Evolutionary conservation across 2,329 filamentous ascomycete genomes (phyloP).

Genomic region (Thermochaetoides dissita): DNA sequence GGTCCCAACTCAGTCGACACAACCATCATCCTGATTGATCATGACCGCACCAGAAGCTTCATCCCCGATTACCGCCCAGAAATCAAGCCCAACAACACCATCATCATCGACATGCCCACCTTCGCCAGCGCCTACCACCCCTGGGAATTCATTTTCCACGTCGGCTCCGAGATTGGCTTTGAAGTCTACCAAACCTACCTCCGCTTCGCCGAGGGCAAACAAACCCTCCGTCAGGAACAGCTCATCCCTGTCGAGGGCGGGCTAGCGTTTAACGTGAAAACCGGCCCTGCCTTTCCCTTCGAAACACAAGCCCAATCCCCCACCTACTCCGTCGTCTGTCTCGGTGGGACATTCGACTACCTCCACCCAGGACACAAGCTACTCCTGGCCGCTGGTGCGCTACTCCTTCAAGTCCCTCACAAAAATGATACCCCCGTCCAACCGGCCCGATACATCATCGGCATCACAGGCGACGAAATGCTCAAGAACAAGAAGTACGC

Average conservation of each 20-base stretch:
- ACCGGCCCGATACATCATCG: slow-evolving; percentile 55
- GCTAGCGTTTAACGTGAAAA: slow-evolving; percentile 28
- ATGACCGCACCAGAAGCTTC: slow-evolving; percentile 27
- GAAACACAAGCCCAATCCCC: slow-evolving; percentile 13
- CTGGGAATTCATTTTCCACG: slow-evolving; percentile 54
- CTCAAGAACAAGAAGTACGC: slow-evolving; percentile 81
- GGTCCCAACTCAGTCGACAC: slow-evolving; percentile 60
- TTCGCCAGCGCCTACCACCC: slow-evolving; percentile 40
- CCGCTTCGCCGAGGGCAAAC: slow-evolving; percentile 30
- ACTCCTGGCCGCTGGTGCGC: slow-evolving; percentile 74
- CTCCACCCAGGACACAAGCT: slow-evolving; percentile 91
- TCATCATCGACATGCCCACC: slow-evolving; percentile 34
- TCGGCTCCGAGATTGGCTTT: slow-evolving; percentile 51
- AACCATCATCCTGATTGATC: slow-evolving; percentile 59
- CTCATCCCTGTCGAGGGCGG: slow-evolving; percentile 39
- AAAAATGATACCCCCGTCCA: slow-evolving; percentile 18
- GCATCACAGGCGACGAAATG: slow-evolving; percentile 77
- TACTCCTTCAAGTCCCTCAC: slow-evolving; percentile 47
- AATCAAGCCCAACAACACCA: slow-evolving; percentile 31
- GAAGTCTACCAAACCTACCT: slow-evolving; percentile 38
- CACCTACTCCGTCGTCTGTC: slow-evolving; percentile 50
- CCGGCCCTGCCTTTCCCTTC: slow-evolving; percentile 6
- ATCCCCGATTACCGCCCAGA: slow-evolving; percentile 21
- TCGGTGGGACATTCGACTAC: slow-evolving; percentile 94
- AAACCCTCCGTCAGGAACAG: slow-evolving; percentile 34